Evolutionary conservation across 2,329 filamentous ascomycete species (phyloP).

Genomic region (Claviceps citrina): DNA sequence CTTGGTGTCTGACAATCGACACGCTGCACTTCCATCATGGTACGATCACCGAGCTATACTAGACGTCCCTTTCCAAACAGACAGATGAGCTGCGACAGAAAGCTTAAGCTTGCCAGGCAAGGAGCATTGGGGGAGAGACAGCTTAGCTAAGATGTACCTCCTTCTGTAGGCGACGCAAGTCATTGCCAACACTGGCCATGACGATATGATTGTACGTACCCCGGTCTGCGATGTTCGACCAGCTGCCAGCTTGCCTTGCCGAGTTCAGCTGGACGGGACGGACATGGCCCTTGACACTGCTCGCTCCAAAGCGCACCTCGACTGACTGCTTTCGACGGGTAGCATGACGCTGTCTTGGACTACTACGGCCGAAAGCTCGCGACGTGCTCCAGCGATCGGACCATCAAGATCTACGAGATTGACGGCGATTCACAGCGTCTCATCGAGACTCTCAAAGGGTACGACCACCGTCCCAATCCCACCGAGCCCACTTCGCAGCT

Average conservation of each 20-base stretch:
- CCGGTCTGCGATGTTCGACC: no score
- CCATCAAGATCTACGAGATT: slow-evolving; percentile 98
- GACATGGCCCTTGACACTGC: no score
- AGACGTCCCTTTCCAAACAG: no score
- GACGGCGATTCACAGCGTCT: slow-evolving; percentile 83
- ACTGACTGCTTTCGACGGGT: slow-evolving; percentile 9
- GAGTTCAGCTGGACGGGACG: background rate
- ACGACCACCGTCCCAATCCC: no score
- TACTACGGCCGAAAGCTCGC: slow-evolving; percentile 95
- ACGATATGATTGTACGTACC: slow-evolving; percentile 95
- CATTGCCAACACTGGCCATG: slow-evolving; percentile 46
- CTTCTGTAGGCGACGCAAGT: slow-evolving; percentile 25
- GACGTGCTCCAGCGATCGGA: slow-evolving; percentile 94
- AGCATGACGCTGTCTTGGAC: slow-evolving; percentile 97
- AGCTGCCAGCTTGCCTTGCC: no score
- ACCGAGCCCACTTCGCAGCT: no score
- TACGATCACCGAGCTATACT: background rate
- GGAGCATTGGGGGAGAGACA: background rate
- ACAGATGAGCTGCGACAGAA: background rate
- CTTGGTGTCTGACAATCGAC: background rate
- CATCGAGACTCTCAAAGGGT: slow-evolving; percentile 90
- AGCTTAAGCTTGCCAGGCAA: background rate
- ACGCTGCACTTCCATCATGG: slow-evolving; percentile 3
- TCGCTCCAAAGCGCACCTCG: background rate
- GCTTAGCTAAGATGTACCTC: slow-evolving; percentile 12